Evolutionary conservation across 176 grass and related monocot genomes (phyloP), one percentile per base, ranked within the genome.

Genomic region (Secale cereale): DNA sequence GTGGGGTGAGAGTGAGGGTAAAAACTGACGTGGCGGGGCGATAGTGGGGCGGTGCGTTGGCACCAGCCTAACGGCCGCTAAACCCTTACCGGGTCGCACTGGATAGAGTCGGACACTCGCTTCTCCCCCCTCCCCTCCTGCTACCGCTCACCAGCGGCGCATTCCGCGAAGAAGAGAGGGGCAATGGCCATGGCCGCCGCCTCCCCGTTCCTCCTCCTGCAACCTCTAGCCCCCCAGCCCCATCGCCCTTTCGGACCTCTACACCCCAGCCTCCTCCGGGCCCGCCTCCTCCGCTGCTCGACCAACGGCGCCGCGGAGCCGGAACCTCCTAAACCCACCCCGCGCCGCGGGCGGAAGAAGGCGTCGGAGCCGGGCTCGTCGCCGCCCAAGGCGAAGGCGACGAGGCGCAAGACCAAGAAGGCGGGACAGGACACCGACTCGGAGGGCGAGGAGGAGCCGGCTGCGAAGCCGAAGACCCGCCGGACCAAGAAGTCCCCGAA

Each of bases 171-270:
- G 88, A 72, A 28, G 79, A 28, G 74, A 74, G 14, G 74, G 59
- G 82, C 86, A 17, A 86, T 90, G 85, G 78, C 92, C 37, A 75
- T 86, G 79, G 84, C 80, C 26, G 84, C 88, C 26, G 33, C 81
- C 83, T 83, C 85, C 75, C 72, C 70, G 23, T 88, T 61, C 85
- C 80, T 66, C 59, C 16, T 59, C 76, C 56, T 85, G 2, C 85
- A 83, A 26, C 35, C 71, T 1, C 52, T 66, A 37, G 78, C 56
- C 60, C 78, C 81, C 82, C 85, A 81, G 35, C 43, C 15, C 31
- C 36, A 11, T 80, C 65, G 74, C 4, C 33, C 87, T 3, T 10
- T 56, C 17, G 25, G 74, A 0, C 52, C 65, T 7, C 31, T 78
- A 56, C 60, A 72, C 32, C 8, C 28, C 31, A 66, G 56, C 4